Conservation (phyloP, 345 rosid species). For the Sapria himalayana region DNA sequence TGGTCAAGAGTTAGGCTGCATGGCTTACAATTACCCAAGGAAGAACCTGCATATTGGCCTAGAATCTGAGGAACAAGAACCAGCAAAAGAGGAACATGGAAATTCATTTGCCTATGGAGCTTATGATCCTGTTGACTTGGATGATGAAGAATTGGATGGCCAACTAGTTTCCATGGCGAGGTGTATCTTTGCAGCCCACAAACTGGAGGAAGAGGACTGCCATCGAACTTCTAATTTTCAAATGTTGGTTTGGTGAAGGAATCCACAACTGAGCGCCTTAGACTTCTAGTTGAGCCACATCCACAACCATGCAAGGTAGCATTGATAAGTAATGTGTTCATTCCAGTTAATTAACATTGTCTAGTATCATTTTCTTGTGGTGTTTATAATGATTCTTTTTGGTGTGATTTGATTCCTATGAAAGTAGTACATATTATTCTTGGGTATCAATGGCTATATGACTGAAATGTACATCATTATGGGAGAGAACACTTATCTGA, state of each 20-base stretch:
- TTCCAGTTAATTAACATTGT: background rate
- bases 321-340: background rate
- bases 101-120: background rate
- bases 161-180: background rate
- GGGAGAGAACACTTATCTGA: background rate
- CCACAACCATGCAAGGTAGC: background rate
- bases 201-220: background rate
- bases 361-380: background rate
- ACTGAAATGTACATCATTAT: no score
- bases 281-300: background rate
- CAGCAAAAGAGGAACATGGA: background rate
- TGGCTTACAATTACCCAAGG: no score
- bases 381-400: background rate
- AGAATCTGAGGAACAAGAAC: background rate
- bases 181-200: background rate
- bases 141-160: background rate
- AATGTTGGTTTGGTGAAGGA: background rate
- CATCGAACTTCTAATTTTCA: background rate
- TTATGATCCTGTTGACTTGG: background rate
- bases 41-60: no score
- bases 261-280: background rate
- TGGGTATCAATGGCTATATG: background rate
- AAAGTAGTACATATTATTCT: background rate
- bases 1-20: background rate
- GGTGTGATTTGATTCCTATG: no score